These are phyloP conservation scores for Geum urbanum DNA, from an alignment of 306 rosid species.

Conservation along the genomic window DNA sequence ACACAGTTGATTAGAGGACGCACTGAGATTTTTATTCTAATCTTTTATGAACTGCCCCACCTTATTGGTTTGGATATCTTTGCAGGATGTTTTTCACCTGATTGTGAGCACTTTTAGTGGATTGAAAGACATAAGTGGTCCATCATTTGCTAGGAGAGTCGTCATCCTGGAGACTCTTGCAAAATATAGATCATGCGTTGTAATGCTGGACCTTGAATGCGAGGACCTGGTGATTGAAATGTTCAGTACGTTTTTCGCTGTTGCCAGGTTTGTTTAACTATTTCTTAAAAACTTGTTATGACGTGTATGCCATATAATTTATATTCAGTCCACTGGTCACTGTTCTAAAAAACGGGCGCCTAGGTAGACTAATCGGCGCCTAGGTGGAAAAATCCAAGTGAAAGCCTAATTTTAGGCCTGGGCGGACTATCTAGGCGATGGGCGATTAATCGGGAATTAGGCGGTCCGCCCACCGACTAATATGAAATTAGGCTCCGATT, in stretches of 20 bases:
- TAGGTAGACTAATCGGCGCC: no score
- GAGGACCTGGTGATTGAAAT: constrained; percentile 87
- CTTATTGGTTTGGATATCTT: constrained; percentile 33
- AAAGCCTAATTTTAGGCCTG: no score
- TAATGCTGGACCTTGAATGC: constrained; percentile 98
- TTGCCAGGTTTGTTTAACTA: constrained; percentile 69
- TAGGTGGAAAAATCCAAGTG: no score
- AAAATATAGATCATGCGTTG: constrained; percentile 95
- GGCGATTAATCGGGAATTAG: no score
- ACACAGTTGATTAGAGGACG: constrained; percentile 21
- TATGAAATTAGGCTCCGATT: no score
- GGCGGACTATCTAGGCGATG: no score
- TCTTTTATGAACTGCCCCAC: background rate
- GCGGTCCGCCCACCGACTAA: no score
- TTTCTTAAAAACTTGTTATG: background rate
- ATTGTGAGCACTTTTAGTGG: constrained; percentile 89
- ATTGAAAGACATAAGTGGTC: constrained; percentile 80
- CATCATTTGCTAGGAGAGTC: constrained; percentile 94
- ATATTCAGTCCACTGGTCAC: background rate
- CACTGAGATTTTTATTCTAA: background rate
- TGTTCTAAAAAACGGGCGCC: no score
- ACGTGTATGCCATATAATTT: background rate
- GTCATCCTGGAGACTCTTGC: constrained; percentile 97
- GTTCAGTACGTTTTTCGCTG: constrained; percentile 78
- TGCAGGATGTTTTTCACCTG: constrained; percentile 86